Base-by-base conservation (phyloP, 352 stramenopile species). In the Globisporangium splendens region DNA sequence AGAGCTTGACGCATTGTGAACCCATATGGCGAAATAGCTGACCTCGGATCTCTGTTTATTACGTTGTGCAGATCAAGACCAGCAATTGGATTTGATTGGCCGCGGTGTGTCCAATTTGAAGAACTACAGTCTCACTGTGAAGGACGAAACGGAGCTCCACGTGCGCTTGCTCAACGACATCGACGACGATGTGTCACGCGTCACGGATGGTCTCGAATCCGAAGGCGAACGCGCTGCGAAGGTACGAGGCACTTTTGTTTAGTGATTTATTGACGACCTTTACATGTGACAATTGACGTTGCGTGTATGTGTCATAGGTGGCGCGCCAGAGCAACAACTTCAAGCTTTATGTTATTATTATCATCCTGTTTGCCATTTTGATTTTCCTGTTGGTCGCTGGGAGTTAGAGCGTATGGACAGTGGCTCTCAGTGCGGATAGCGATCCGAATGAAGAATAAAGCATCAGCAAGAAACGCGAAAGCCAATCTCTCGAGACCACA, bases 241-340 rank as follows among this genome's bases (percentile, higher is more conserved):
- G 65, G 80, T 82, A 35, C 28, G 7, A 35, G 28, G 68, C 46
- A 58, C 60, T 50, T 8, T 44, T 44, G 13, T 18, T 44, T 44
- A 60, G 56, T 15, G 50, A 42, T 18, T 35, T 53, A 11, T 58
- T 10, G n/a, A 54, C 14, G 39, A 38, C 49, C 51, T 24, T 48
- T 17, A 46, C 18, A 22, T 42, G 18, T 38, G 14, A 12, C 48
- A n/a, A 52, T 35, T 35, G 33, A 54, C n/a, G 24, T 52, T 20
- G 47, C 61, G 62, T 74, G 3, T 35, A 10, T 35, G 39, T 18
- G 5, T 41, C 85, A 5, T 54, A 97, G 71, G 92, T 96, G 63
- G 96, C 96, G 62, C 93, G 94, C 62, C 77, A 97, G 56, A 98
- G 96, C 74, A 91, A 96, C 69, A 96, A 97, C 68, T 96, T 97